These are phyloP conservation scores for Dactylis glomerata DNA, from an alignment of 176 grass and related monocot species.

Conservation along the genomic window DNA sequence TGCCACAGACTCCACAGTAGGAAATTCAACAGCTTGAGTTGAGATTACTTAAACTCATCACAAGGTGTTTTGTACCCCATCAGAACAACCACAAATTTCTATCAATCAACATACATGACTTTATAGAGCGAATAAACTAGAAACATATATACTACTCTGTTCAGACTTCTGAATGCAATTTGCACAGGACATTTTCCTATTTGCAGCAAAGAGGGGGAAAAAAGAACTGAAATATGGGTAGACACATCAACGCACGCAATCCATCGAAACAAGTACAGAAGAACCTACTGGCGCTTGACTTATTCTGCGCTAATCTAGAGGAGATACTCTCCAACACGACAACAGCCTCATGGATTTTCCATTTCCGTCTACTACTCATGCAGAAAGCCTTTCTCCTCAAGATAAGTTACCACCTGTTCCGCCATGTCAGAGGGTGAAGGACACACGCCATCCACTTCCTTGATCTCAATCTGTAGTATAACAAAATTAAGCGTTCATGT, in stretches of 20 bases:
- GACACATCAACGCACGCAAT: not conserved
- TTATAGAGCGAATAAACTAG: not conserved
- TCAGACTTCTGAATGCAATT: not conserved
- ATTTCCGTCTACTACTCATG: constrained; percentile 41
- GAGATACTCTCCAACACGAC: not conserved
- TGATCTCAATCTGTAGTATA: constrained; percentile 80
- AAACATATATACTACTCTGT: not conserved
- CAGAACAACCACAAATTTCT: not conserved
- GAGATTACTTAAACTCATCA: not conserved
- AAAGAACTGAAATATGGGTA: not conserved
- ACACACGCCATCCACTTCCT: constrained; percentile 70
- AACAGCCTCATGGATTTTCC: not conserved
- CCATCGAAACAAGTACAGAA: not conserved
- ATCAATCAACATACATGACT: not conserved
- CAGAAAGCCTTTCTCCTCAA: constrained; percentile 88
- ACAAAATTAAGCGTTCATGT: not conserved
- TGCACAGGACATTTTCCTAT: not conserved
- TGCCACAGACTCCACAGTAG: not conserved
- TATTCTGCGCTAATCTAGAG: constrained; percentile 9
- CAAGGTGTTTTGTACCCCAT: not conserved
- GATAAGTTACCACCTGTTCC: constrained; percentile 72
- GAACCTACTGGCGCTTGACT: not conserved
- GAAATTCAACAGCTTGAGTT: not conserved
- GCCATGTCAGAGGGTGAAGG: constrained; percentile 77
- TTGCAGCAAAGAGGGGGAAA: not conserved